Evolutionary conservation across 305 asterid species (phyloP), one percentile per base, ranked within the genome.

Genomic region (Ruellia speciosa): DNA sequence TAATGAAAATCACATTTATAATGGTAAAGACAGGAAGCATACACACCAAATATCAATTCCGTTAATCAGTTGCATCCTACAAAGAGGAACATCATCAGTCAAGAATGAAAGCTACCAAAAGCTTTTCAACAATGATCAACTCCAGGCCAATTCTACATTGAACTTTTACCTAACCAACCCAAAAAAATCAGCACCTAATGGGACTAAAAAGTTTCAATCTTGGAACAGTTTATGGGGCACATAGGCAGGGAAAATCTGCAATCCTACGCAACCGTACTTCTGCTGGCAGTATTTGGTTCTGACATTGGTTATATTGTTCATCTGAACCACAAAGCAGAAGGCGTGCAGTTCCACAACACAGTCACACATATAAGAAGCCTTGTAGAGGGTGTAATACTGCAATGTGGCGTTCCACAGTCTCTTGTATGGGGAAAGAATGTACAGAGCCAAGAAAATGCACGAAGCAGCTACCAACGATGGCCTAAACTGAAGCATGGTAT

Each of bases 381-480:
- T 59, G 39, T 78, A 78, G 17, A 19, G 67, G 5, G 85, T 78
- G 67, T 76, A 81, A 40, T 75, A 78, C 60, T 62, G 43, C 71
- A 80, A 45, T 7, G 87, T 75, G n/a, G 75, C 28, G 45, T 52
- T 76, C 85, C 88, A 76, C 0, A 81, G 85, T 51, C 49, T 69
- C 68, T 71, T 67, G 6, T 63, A 58, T 2, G 81, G 81, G 18
- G 8, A 28, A 34, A 81, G 77, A 39, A 76, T 65, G 53, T 55
- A 78, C 54, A 61, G 72, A 49, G 85, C 82, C 66, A 76, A 67
- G 70, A 81, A 81, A 55, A 81, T 68, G 0, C 84, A 64, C 7
- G 84, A 81, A 54, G 84, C 80, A 34, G 81, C 84, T 24, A 78
- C 17, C 52, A 78, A 49, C 33, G 84, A 81, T 14, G 82, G 87